phyloP scores from a whole-genome alignment of 495 filamentous ascomycete genomes.

The Neurospora tetrasperma region DNA sequence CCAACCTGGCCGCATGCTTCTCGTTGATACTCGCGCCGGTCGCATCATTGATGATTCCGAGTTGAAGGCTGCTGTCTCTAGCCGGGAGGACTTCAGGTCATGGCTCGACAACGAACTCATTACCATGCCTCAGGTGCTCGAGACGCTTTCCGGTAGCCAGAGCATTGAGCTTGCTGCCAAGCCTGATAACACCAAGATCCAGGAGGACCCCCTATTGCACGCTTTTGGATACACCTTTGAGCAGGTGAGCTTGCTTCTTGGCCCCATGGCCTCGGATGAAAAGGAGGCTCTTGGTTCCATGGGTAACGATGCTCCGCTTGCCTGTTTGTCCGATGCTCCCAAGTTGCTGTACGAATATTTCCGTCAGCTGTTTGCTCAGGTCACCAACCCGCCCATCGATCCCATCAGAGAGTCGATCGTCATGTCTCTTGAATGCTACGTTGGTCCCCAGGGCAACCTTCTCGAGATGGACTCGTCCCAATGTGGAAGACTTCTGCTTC shows the following conservation, averaged over 20 bases:
- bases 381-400: constrained; percentile 98
- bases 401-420: constrained; percentile 97
- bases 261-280: constrained; percentile 95
- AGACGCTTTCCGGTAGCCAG: constrained; percentile 37
- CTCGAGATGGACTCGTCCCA: constrained; percentile 90
- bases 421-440: constrained; percentile 97
- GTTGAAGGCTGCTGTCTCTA: constrained; percentile 81
- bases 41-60: constrained; percentile 94
- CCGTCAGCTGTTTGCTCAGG: constrained; percentile 96
- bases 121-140: constrained; percentile 60
- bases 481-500: constrained; percentile 76
- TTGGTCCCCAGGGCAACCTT: constrained; percentile 94
- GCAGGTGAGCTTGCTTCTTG: constrained; percentile 88
- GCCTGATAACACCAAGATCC: constrained; percentile 63
- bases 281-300: constrained; percentile 99
- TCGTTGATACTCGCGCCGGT: constrained; percentile 91
- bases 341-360: constrained; percentile 96
- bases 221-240: constrained; percentile 96
- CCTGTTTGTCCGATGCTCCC: constrained; percentile 81
- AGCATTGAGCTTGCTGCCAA: constrained; percentile 50
- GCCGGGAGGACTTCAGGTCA: constrained; percentile 71
- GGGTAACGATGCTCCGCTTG: constrained; percentile 96
- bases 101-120: constrained; percentile 88
- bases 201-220: constrained; percentile 74
- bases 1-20: constrained; percentile 93